Base-by-base conservation (phyloP, 2,329 filamentous ascomycete species). In the Ophiostoma australiae region DNA sequence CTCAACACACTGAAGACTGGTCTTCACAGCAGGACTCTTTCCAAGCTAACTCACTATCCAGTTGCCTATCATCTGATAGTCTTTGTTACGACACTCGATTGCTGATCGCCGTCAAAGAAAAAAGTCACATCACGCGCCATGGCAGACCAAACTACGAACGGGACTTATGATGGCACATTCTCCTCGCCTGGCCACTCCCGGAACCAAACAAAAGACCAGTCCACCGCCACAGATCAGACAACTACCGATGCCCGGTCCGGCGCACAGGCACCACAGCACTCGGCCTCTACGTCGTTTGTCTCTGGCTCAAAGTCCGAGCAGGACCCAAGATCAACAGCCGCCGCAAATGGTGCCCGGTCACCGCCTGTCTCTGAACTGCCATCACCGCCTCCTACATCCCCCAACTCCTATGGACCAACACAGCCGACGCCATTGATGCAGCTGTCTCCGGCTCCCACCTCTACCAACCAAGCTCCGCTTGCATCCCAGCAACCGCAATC, bases 121-220 rank as follows among this genome's bases (percentile, higher is more conserved):
- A 31, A 31, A 31, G 27, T 31, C 39, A 52, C 23, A 61, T 55
- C 20, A 20, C 23, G 27, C 67, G 82, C 80, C 76, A 80, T 83
- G 78, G 80, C 79, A 73, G 82, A 85, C 73, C 83, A 85, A 77
- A 81, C 81, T 69, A 80, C 82, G 71, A 82, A 82, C 70, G 80
- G 82, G 69, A 78, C 79, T 67, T 75, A 79, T 63, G 79, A 80
- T 69, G 79, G 79, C 77, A 78, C 76, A 69, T 76, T 77, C 74
- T 77, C 80, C 73, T 76, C 83, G 75, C 76, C 83, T 75, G 74
- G 81, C 76, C 73, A 81, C 70, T 75, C 82, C n/a, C 78, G 79
- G 52, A 78, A 82, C 55, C 83, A 83, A 68, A 77, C 79, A 41
- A 80, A 83, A 23, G 80, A 80, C 71, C 82, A 85, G 69, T 73